phyloP scores from a whole-genome alignment of 2,329 filamentous ascomycete species.

The Xylariales sp. region DNA sequence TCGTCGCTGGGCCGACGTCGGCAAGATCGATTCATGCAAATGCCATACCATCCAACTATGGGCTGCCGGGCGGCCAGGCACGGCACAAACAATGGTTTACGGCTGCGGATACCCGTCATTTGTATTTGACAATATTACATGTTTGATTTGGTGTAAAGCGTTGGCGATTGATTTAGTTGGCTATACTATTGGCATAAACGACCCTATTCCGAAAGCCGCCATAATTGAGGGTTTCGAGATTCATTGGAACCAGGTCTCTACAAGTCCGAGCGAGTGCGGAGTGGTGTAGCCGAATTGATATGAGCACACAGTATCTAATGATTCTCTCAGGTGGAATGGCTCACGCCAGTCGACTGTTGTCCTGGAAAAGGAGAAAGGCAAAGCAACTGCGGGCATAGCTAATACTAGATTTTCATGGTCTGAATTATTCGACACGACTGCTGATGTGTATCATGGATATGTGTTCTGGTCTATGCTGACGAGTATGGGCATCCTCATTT shows the following conservation, averaged over 20 bases:
- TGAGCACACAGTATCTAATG: slow-evolving; percentile 44
- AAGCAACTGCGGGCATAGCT: slow-evolving; percentile 76
- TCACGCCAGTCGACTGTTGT: slow-evolving; percentile 61
- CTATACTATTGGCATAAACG: slow-evolving; percentile 7
- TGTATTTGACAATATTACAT: slow-evolving; percentile 7
- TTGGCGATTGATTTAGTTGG: background rate
- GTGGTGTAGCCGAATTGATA: slow-evolving; percentile 16
- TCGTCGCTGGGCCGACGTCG: background rate
- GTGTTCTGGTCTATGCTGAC: slow-evolving; percentile 97
- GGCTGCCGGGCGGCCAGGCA: background rate
- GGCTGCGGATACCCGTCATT: slow-evolving; percentile 6
- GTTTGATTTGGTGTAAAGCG: background rate
- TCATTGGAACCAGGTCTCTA: background rate
- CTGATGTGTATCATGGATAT: slow-evolving; percentile 94
- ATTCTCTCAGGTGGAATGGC: slow-evolving; percentile 58
- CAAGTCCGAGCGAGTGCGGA: slow-evolving; percentile 45
- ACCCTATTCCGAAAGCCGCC: background rate
- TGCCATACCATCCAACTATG: background rate
- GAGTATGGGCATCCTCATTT: slow-evolving; percentile 86
- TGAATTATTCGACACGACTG: slow-evolving; percentile 81
- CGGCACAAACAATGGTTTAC: slow-evolving; percentile 5
- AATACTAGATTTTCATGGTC: slow-evolving; percentile 77
- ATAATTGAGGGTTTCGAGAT: background rate
- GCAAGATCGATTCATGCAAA: background rate
- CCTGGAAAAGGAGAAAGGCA: slow-evolving; percentile 82